These are phyloP conservation scores for Rheum nobile DNA, from an alignment of 148 eudicot genomes.

Conservation along the genomic window DNA sequence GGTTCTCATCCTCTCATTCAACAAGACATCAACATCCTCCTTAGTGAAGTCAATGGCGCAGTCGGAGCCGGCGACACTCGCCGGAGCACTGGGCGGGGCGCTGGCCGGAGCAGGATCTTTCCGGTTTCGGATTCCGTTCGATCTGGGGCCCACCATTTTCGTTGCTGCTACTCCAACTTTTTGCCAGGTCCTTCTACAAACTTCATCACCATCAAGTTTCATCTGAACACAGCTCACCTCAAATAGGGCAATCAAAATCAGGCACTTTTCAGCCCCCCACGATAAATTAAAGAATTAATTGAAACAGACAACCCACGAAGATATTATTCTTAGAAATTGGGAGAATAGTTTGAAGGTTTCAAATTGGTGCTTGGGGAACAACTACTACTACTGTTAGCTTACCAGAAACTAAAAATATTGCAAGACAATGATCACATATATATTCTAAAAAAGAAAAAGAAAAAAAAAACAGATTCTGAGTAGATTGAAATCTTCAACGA, in stretches of 20 bases:
- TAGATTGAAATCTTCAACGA: constrained; percentile 20
- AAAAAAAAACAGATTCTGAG: neutral
- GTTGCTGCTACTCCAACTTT: constrained; percentile 26
- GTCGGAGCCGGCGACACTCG: constrained; percentile 64
- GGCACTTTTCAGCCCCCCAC: constrained; percentile 5
- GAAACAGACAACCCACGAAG: constrained; percentile 2
- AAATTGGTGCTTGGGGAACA: neutral
- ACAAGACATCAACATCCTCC: constrained; percentile 71
- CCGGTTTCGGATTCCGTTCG: constrained; percentile 39
- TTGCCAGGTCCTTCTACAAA: constrained; percentile 23
- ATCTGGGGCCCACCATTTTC: constrained; percentile 39
- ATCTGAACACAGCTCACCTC: constrained; percentile 14
- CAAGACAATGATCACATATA: neutral
- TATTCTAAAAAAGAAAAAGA: neutral
- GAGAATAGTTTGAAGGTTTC: neutral
- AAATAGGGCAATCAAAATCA: constrained; percentile 8
- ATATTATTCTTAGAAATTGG: neutral
- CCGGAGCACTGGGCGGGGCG: constrained; percentile 45
- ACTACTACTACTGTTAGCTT: neutral
- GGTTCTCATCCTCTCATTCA: constrained; percentile 66
- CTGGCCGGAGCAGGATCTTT: constrained; percentile 34
- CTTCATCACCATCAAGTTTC: constrained; percentile 23
- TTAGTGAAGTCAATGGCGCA: constrained; percentile 59
- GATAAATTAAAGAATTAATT: neutral
- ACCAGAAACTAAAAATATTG: constrained; percentile 2